A percentile compares a stretch with the other conserved stretches of the same genome.
Evolutionary conservation across 2,329 filamentous ascomycete genomes (phyloP).

Genomic region (Escovopsis weberi): DNA sequence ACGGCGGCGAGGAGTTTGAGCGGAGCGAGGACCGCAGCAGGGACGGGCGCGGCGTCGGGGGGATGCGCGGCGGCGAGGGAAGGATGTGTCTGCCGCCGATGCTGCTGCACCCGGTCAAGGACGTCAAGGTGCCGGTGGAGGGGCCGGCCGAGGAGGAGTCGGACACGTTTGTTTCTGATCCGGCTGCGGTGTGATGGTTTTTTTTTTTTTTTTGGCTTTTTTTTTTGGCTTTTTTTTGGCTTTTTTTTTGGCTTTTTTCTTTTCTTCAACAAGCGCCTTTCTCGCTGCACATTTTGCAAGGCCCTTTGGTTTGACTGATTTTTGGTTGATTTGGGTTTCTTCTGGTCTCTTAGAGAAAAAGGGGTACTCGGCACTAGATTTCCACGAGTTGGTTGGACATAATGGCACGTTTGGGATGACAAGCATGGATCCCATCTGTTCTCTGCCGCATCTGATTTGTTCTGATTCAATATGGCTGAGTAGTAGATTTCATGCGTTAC

Average conservation of each 20-base stretch:
- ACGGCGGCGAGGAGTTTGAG: slow-evolving; percentile 66
- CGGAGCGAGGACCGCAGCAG: slow-evolving; percentile 37
- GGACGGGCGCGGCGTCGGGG: slow-evolving; percentile 31
- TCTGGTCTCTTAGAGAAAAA: too few species aligned
- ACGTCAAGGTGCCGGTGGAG: slow-evolving; percentile 51
- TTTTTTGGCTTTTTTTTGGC: not conserved
- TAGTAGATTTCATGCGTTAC: too few species aligned
- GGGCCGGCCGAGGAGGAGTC: slow-evolving; percentile 34
- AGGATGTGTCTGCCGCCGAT: slow-evolving; percentile 86
- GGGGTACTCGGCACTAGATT: too few species aligned
- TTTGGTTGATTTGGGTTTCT: too few species aligned
- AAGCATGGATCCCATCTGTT: too few species aligned
- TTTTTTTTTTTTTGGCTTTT: not conserved
- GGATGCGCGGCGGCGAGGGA: slow-evolving; percentile 56
- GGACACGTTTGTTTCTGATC: slow-evolving; percentile 30
- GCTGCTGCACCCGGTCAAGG: slow-evolving; percentile 79
- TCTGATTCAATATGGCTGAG: too few species aligned
- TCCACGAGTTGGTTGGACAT: too few species aligned
- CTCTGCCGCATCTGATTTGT: too few species aligned
- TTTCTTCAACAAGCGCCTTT: not conserved
- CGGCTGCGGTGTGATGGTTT: slow-evolving; percentile 18
- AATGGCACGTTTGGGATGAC: too few species aligned
- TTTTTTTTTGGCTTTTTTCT: not conserved
- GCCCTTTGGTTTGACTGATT: too few species aligned
- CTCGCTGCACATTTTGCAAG: not conserved